Evolutionary conservation across 192 early-diverging fungal genomes (phyloP).

Genomic region (Mortierella hygrophila): DNA sequence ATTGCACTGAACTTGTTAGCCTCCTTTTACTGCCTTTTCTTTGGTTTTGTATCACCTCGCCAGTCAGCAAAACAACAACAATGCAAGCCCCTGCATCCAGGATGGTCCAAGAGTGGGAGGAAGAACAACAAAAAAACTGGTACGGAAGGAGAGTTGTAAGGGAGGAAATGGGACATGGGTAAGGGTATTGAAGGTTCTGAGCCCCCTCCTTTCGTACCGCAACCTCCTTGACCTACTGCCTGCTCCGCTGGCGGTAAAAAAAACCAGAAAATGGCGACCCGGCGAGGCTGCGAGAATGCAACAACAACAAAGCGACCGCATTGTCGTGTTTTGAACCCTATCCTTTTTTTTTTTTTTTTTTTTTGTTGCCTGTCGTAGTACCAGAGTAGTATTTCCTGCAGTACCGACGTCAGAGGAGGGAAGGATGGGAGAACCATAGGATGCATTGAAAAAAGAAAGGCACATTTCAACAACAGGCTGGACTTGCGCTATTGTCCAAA

Average conservation of each 20-base stretch:
- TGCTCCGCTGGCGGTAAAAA: background rate
- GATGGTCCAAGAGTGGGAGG: slow-evolving; percentile 2
- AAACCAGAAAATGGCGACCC: background rate
- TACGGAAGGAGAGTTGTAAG: background rate
- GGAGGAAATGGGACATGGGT: background rate
- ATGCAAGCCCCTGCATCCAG: slow-evolving; percentile 10
- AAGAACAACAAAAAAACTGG: background rate
- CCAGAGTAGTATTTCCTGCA: background rate
- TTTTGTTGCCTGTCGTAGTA: no score
- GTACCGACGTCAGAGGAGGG: background rate
- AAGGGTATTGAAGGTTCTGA: background rate
- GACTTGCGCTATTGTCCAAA: background rate
- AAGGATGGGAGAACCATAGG: background rate
- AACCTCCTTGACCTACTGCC: background rate
- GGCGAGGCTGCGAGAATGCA: background rate
- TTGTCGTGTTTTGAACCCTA: background rate
- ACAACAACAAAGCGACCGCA: background rate
- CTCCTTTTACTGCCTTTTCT: background rate
- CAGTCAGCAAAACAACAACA: background rate
- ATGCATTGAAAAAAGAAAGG: background rate
- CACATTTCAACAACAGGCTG: background rate
- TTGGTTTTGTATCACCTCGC: background rate
- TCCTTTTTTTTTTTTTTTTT: background rate
- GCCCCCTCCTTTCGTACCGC: background rate
- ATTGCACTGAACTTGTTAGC: background rate